phyloP scores from a whole-genome alignment of 345 rosid genomes.

The sweet orange (Citrus sinensis) region DNA sequence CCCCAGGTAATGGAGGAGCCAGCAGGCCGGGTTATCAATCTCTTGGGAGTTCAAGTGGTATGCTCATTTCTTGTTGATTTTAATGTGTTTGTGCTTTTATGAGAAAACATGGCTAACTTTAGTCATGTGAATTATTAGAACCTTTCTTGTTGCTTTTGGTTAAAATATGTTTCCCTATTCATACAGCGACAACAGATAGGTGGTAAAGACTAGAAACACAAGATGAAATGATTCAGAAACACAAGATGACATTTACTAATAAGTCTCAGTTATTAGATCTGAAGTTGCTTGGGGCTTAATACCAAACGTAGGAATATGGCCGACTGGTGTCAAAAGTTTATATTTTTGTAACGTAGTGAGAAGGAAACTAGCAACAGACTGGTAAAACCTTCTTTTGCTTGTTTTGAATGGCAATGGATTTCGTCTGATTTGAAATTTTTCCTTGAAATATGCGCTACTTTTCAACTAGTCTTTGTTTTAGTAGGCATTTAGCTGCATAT shows the following conservation, averaged over 20 bases:
- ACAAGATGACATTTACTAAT: neutral
- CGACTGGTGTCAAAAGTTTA: neutral
- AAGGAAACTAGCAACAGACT: neutral
- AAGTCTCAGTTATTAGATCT: neutral
- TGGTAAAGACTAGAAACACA: neutral
- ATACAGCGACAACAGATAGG: neutral
- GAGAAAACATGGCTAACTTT: neutral
- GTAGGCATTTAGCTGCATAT: neutral
- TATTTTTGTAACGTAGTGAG: neutral
- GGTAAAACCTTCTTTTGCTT: neutral
- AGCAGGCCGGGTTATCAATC: slow-evolving; percentile 69
- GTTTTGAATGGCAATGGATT: neutral
- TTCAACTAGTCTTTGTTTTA: neutral
- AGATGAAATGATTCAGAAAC: neutral
- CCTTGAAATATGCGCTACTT: neutral
- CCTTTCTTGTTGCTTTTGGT: neutral
- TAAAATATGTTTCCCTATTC: neutral
- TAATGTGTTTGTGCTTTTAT: neutral
- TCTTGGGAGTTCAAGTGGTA: slow-evolving; percentile 63
- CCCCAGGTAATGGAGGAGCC: slow-evolving; percentile 53
- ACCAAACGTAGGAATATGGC: neutral
- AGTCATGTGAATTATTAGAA: neutral
- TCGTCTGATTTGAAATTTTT: neutral
- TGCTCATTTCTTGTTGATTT: slow-evolving; percentile 11
- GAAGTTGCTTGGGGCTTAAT: neutral